phyloP scores from a whole-genome alignment of 208 protist species.

The Crithidia expoeki region DNA sequence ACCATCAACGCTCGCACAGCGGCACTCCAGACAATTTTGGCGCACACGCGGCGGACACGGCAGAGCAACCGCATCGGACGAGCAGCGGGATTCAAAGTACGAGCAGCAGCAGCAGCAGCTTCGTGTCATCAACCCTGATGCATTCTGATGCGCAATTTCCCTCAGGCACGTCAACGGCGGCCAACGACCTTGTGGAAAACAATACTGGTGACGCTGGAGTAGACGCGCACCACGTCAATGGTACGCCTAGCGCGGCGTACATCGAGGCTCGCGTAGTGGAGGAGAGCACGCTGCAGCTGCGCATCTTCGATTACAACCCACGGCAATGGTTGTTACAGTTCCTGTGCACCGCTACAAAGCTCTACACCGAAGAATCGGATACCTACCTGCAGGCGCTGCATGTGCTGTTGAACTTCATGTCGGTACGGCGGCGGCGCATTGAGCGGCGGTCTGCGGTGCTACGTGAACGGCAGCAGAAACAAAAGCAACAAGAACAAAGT shows the following conservation, averaged over 20 bases:
- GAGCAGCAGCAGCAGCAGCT: slow-evolving; percentile 10
- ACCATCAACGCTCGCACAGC: background rate
- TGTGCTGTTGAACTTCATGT: slow-evolving; percentile 7
- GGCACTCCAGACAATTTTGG: background rate
- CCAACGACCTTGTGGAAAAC: background rate
- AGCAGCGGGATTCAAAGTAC: background rate
- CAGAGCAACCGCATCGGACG: background rate
- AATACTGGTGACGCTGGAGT: too few relatives aligned
- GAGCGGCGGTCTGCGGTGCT: slow-evolving; percentile 6
- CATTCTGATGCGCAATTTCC: background rate
- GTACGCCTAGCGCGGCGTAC: background rate
- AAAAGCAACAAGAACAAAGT: background rate
- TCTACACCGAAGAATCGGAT: background rate
- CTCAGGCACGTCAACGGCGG: too few relatives aligned
- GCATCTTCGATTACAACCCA: slow-evolving; percentile 15
- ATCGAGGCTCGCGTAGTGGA: background rate
- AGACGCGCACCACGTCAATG: background rate
- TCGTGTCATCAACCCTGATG: slow-evolving; percentile 3
- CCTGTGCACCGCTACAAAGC: slow-evolving; percentile 3
- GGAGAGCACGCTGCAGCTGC: slow-evolving; percentile 14
- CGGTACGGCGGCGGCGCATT: slow-evolving; percentile 8
- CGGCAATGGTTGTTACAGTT: slow-evolving; percentile 10
- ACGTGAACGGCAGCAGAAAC: background rate
- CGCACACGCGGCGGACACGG: background rate
- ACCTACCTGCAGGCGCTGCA: background rate